Conservation (phyloP, 2,329 filamentous ascomycete genomes). For the Colletotrichum musicola region DNA sequence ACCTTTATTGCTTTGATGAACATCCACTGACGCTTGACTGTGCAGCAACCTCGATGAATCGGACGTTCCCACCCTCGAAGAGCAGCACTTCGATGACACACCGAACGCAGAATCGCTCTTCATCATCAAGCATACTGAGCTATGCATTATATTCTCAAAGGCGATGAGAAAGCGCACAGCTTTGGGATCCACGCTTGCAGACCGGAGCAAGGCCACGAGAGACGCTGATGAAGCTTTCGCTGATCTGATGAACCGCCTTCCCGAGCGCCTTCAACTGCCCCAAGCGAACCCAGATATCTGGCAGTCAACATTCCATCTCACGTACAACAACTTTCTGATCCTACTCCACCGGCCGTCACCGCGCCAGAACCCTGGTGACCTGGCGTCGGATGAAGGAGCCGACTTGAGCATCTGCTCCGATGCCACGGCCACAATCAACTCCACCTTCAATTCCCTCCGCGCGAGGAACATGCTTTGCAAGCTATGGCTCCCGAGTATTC, state of each 20-base stretch:
- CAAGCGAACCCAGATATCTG: slow-evolving; percentile 43
- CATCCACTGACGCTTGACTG: not conserved
- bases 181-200: slow-evolving; percentile 37
- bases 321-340: slow-evolving; percentile 51
- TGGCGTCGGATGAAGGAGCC: slow-evolving; percentile 37
- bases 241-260: slow-evolving; percentile 46
- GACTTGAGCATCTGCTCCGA: slow-evolving; percentile 49
- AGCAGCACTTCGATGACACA: slow-evolving; percentile 58
- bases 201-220: slow-evolving; percentile 45
- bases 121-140: slow-evolving; percentile 60
- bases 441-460: slow-evolving; percentile 47
- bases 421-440: slow-evolving; percentile 44
- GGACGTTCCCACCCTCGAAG: slow-evolving; percentile 59
- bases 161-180: slow-evolving; percentile 44
- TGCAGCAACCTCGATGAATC: slow-evolving; percentile 61
- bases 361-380: slow-evolving; percentile 3
- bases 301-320: slow-evolving; percentile 50
- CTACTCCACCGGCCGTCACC: slow-evolving; percentile 49
- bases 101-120: slow-evolving; percentile 55
- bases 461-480: slow-evolving; percentile 41
- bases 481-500: slow-evolving; percentile 47
- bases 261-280: slow-evolving; percentile 44
- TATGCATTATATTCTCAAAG: slow-evolving; percentile 63
- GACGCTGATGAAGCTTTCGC: slow-evolving; percentile 49
- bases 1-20: not conserved